Evolutionary conservation across 192 early-diverging fungal species (phyloP).

Genomic region (Coemansia sp.): DNA sequence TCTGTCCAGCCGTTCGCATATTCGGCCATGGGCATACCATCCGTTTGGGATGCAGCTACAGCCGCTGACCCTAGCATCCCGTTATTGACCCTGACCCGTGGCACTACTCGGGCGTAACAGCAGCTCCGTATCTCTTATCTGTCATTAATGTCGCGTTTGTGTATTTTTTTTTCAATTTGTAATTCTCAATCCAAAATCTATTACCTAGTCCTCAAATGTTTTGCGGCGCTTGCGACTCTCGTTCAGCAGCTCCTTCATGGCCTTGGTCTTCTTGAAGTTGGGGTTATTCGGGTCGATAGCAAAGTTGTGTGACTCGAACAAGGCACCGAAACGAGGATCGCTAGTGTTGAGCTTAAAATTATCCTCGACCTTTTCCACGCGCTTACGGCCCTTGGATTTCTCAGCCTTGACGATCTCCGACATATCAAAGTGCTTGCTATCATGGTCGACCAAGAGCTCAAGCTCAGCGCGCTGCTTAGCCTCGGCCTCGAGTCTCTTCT

Average conservation of each 20-base stretch:
- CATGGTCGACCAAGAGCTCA: slow-evolving; percentile 71
- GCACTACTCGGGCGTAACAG: background rate
- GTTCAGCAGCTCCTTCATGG: slow-evolving; percentile 40
- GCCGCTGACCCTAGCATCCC: background rate
- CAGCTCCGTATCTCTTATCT: background rate
- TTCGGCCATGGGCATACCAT: slow-evolving; percentile 21
- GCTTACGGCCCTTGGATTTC: slow-evolving; percentile 62
- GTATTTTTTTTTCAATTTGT: background rate
- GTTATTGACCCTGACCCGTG: background rate
- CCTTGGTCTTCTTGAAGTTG: slow-evolving; percentile 62
- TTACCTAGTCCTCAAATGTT: slow-evolving; percentile 17
- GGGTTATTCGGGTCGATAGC: slow-evolving; percentile 96
- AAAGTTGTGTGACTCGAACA: slow-evolving; percentile 82
- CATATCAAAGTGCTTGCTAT: slow-evolving; percentile 84
- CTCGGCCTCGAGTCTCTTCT: slow-evolving; percentile 59
- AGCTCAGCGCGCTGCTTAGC: slow-evolving; percentile 69
- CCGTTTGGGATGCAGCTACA: slow-evolving; percentile 31
- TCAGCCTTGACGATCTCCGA: slow-evolving; percentile 83
- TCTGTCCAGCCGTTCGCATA: slow-evolving; percentile 8
- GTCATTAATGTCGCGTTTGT: background rate
- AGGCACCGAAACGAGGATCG: slow-evolving; percentile 82
- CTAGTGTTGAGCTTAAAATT: slow-evolving; percentile 81
- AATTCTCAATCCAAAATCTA: background rate
- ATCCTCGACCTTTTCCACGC: slow-evolving; percentile 60
- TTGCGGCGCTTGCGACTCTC: slow-evolving; percentile 52